Evolutionary conservation across 805 yeast genomes (phyloP).

Genomic region (Saccharomycopsis oosterbeekiorum): DNA sequence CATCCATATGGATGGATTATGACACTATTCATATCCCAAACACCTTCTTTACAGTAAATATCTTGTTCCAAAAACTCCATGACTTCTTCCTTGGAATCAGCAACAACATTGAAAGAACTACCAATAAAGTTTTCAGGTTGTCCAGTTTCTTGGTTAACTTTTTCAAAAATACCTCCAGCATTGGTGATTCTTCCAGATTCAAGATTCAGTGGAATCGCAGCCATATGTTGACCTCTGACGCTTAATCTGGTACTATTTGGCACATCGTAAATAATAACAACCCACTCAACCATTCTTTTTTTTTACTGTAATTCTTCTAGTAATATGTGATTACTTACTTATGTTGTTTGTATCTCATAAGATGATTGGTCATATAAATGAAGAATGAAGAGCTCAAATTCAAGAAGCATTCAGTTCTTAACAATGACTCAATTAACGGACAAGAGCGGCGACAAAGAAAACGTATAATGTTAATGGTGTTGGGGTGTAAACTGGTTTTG

Average conservation of each 20-base stretch:
- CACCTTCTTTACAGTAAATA: constrained; percentile 50
- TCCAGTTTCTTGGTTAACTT: constrained; percentile 30
- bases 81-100: constrained; percentile 57
- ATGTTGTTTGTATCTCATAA: too few species aligned
- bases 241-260: constrained; percentile 50
- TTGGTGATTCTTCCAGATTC: constrained; percentile 35
- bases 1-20: constrained; percentile 46
- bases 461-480: too few species aligned
- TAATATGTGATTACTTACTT: too few species aligned
- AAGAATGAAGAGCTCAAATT: too few species aligned
- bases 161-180: constrained; percentile 44
- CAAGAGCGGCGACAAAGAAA: too few species aligned
- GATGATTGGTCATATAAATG: too few species aligned
- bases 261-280: constrained; percentile 60
- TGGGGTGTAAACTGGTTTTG: too few species aligned
- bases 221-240: constrained; percentile 44
- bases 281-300: constrained; percentile 43
- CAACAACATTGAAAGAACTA: constrained; percentile 51
- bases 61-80: constrained; percentile 55
- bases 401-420: too few species aligned
- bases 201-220: constrained; percentile 35
- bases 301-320: constrained; percentile 5
- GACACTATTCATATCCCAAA: constrained; percentile 66
- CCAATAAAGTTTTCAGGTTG: constrained; percentile 51
- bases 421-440: too few species aligned